Evolutionary conservation across 345 rosid genomes (phyloP), one percentile per base, ranked within the genome.

Genomic region (Hibiscus trionum): DNA sequence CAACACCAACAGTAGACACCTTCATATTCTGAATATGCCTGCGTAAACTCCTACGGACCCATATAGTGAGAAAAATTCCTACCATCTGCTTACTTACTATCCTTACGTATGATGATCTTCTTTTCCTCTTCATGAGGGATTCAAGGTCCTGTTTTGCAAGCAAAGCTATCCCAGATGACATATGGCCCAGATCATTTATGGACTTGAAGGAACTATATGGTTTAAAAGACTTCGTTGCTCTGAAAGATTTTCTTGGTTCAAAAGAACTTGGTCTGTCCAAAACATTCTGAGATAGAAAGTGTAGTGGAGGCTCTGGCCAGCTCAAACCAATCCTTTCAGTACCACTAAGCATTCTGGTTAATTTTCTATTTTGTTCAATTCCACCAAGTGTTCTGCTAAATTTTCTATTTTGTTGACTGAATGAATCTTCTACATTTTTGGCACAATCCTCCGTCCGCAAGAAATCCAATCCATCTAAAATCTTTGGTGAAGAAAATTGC

Each of bases 141-240:
- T 85, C 84, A 9, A 91, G 82, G 75, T 94, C 91, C 83, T 88
- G 53, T 46, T 84, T 92, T 21, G 93, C 88, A 68, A 94, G 73
- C 56, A 78, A 75, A 2, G 94, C 81, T 17, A 29, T 29, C 31
- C 31, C 31, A 29, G 31, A 29, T 29, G 31, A 29, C 31, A 29
- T 29, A 29, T 42, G 52, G 15, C 2, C 15, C 52, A 69, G 59
- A 46, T 74, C 85, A 80, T 76, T 85, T 19, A 7, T 15, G 10
- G 86, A 80, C 83, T 91, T 88, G 75, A 88, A 87, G 42, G 98
- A 93, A 77, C 73, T 81, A 73, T 77, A 85, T 29, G 78, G 77
- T 76, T 75, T 79, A 71, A 86, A 88, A 74, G 94, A 88, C 68
- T 87, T 61, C 37, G 78, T 49, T 55, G 87, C 70, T 77, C 74